A percentile compares a stretch with the other conserved stretches of the same genome.
Conservation (phyloP, 2,329 filamentous ascomycete species). For the Colletotrichum sp. region DNA sequence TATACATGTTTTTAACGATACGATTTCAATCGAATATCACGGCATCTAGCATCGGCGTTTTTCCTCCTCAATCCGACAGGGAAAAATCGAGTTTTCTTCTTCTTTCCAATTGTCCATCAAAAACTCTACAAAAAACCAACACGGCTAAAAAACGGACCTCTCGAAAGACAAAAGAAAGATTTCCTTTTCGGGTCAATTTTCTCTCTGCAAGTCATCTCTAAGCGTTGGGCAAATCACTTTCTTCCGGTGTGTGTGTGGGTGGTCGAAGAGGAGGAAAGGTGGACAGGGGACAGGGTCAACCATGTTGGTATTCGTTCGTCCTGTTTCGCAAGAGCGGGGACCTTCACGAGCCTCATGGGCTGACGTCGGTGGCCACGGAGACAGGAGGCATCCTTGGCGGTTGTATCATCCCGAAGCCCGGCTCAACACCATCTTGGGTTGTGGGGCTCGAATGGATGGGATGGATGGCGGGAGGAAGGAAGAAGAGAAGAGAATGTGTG, state of each 20-base stretch:
- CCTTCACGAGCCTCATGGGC: neutral
- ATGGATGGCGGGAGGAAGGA: neutral
- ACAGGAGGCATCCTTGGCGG: constrained; percentile 6
- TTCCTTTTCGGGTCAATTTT: neutral
- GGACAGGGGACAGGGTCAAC: neutral
- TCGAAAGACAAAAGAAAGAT: neutral
- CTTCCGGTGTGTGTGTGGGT: neutral
- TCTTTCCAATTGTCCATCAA: neutral
- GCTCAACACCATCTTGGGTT: neutral
- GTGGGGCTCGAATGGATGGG: neutral
- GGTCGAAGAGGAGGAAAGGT: neutral
- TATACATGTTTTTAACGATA: constrained; percentile 16
- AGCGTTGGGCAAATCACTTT: neutral
- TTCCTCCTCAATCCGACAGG: neutral
- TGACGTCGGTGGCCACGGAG: neutral
- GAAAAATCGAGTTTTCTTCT: neutral
- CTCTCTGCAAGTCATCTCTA: neutral
- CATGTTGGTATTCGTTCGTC: neutral
- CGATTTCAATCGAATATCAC: constrained; percentile 10
- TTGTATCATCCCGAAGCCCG: constrained; percentile 19
- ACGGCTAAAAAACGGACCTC: neutral
- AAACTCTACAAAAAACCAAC: neutral
- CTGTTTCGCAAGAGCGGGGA: constrained; percentile 1
- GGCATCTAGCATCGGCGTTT: constrained; percentile 25
- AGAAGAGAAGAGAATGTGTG: neutral